These are phyloP conservation scores for Karstenula rhodostoma DNA, from an alignment of 2,329 filamentous ascomycete species.

Conservation along the genomic window DNA sequence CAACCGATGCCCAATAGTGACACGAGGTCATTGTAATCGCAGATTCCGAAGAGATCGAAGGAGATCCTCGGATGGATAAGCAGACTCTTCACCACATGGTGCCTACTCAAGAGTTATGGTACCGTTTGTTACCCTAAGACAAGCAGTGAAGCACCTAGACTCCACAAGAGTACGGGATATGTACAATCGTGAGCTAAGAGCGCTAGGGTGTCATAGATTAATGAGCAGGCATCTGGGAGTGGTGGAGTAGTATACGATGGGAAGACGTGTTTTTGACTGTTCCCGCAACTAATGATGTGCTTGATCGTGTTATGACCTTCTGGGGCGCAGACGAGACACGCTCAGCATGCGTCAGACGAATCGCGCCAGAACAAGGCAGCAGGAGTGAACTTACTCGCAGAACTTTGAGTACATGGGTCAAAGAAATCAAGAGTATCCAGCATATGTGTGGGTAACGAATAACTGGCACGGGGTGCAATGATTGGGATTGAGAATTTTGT, in stretches of 20 bases:
- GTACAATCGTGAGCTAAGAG: neutral
- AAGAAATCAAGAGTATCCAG: neutral
- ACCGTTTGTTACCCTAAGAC: too few species aligned
- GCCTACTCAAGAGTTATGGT: too few species aligned
- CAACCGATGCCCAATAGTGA: neutral
- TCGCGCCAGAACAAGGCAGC: too few species aligned
- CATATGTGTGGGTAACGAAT: neutral
- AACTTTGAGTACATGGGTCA: too few species aligned
- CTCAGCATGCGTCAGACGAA: too few species aligned
- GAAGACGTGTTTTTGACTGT: neutral
- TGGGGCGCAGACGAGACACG: too few species aligned
- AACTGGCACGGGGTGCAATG: neutral
- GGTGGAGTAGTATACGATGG: neutral
- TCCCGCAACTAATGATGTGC: neutral
- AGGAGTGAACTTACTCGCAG: too few species aligned
- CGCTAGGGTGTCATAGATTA: neutral
- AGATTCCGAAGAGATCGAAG: neutral
- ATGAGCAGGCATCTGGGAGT: neutral
- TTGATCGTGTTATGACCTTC: neutral
- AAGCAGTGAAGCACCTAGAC: neutral
- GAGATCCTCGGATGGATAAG: neutral
- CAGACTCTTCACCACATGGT: too few species aligned
- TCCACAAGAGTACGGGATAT: neutral
- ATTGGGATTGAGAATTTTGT: slow-evolving; percentile 37
- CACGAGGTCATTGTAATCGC: neutral